These are phyloP conservation scores for Echinochloa phyllopogon DNA, from an alignment of 176 grass and related monocot genomes.

Conservation along the genomic window DNA sequence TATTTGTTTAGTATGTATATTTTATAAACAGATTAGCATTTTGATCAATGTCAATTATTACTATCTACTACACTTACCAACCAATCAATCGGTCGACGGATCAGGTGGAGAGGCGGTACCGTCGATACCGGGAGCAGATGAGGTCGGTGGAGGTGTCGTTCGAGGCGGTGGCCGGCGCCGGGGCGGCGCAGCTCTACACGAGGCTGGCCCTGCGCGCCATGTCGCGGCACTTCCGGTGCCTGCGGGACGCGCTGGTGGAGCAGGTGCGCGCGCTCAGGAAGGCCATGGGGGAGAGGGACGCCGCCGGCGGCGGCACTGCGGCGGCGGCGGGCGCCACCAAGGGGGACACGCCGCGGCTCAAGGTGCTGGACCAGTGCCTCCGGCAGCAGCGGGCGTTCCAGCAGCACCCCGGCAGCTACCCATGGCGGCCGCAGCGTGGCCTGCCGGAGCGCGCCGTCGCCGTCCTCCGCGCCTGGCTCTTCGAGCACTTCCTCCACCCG, in stretches of 20 bases:
- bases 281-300: slow-evolving; percentile 41
- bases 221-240: slow-evolving; percentile 82
- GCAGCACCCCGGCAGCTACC: slow-evolving; percentile 47
- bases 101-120: slow-evolving; percentile 74
- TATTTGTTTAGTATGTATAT: too few species aligned
- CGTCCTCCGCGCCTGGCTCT: slow-evolving; percentile 86
- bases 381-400: slow-evolving; percentile 63
- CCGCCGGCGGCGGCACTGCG: not conserved
- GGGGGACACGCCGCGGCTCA: slow-evolving; percentile 68
- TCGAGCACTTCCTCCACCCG: slow-evolving; percentile 95
- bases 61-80: too few species aligned
- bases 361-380: slow-evolving; percentile 62
- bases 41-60: not conserved
- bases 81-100: too few species aligned
- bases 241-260: slow-evolving; percentile 53
- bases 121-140: slow-evolving; percentile 69
- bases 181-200: slow-evolving; percentile 59
- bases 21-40: not conserved
- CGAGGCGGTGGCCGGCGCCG: slow-evolving; percentile 53
- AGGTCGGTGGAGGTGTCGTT: slow-evolving; percentile 50
- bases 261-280: slow-evolving; percentile 46
- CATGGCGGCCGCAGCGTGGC: slow-evolving; percentile 73
- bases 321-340: slow-evolving; percentile 42
- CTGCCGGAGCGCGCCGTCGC: slow-evolving; percentile 73
- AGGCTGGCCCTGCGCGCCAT: slow-evolving; percentile 69